These are phyloP conservation scores for Candolleomyces aberdarensis DNA, from an alignment of 768 basidiomycete genomes.

Conservation along the genomic window DNA sequence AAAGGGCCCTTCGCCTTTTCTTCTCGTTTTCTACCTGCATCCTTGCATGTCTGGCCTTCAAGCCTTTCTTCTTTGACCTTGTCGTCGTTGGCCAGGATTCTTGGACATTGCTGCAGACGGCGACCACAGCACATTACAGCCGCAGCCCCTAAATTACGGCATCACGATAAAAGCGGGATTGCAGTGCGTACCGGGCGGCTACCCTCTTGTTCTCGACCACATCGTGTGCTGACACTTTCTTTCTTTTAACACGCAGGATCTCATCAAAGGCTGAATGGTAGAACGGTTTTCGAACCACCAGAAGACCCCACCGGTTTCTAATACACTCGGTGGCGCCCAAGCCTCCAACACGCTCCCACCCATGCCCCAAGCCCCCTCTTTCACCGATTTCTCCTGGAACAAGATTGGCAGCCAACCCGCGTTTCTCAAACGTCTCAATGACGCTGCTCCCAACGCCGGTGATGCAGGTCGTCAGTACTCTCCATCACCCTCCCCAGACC, in stretches of 20 bases:
- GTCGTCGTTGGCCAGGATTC: background rate
- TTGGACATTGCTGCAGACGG: too few species aligned
- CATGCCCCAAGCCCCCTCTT: constrained; percentile 28
- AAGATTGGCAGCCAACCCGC: constrained; percentile 53
- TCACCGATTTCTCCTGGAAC: constrained; percentile 45
- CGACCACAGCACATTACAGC: background rate
- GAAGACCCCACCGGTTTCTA: background rate
- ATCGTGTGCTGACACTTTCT: background rate
- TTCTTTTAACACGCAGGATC: background rate
- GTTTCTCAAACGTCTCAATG: constrained; percentile 49
- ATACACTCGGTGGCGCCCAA: background rate
- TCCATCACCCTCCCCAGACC: constrained; percentile 17
- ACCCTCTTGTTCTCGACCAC: background rate
- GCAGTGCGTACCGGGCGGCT: background rate
- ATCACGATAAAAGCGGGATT: background rate
- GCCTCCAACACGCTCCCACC: constrained; percentile 11
- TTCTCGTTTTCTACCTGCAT: background rate
- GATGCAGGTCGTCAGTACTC: constrained; percentile 12
- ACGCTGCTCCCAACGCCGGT: constrained; percentile 12
- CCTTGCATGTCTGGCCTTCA: background rate
- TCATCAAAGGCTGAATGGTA: background rate
- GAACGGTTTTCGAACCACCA: background rate
- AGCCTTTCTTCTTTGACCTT: background rate
- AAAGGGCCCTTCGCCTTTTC: background rate
- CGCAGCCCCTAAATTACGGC: background rate